phyloP scores from a whole-genome alignment of 306 rosid species.

The Pyrus bretschneideri region DNA sequence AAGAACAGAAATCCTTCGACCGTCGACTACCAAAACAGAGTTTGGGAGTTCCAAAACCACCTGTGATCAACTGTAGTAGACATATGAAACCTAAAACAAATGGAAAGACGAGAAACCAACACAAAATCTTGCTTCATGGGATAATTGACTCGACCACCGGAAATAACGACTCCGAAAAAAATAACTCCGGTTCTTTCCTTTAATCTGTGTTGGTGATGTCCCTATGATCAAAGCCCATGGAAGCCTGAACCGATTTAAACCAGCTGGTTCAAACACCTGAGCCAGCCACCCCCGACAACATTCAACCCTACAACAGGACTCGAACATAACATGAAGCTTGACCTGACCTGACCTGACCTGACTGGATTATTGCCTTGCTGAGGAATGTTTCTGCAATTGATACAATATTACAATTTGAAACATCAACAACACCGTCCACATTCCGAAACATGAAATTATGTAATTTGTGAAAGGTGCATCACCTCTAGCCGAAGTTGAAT shows the following conservation, averaged over 20 bases:
- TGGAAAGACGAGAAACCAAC: slow-evolving; percentile 4
- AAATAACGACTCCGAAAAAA: slow-evolving; percentile 23
- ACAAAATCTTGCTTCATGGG: slow-evolving; percentile 20
- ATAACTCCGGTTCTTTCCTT: slow-evolving; percentile 19
- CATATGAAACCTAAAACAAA: slow-evolving; percentile 12
- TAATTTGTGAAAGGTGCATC: background rate
- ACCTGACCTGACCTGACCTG: slow-evolving; percentile 21
- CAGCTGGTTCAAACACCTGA: slow-evolving; percentile 34
- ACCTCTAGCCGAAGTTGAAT: slow-evolving; percentile 80
- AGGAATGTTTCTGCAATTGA: slow-evolving; percentile 32
- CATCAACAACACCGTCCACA: background rate
- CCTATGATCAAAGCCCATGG: slow-evolving; percentile 21
- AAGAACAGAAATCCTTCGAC: slow-evolving; percentile 25
- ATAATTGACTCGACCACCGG: slow-evolving; percentile 10
- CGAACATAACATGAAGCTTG: slow-evolving; percentile 26
- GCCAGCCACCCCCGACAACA: slow-evolving; percentile 19
- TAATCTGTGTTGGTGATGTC: slow-evolving; percentile 23
- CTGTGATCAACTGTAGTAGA: slow-evolving; percentile 3
- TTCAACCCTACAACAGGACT: slow-evolving; percentile 25
- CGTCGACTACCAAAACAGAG: slow-evolving; percentile 17
- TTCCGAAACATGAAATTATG: background rate
- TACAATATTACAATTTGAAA: background rate
- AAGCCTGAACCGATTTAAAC: slow-evolving; percentile 28
- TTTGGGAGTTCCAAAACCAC: slow-evolving; percentile 39
- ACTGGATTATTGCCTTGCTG: slow-evolving; percentile 21